Evolutionary conservation across 2,329 filamentous ascomycete species (phyloP), one percentile per base, ranked within the genome.

Genomic region (Paramyrothecium roridum): DNA sequence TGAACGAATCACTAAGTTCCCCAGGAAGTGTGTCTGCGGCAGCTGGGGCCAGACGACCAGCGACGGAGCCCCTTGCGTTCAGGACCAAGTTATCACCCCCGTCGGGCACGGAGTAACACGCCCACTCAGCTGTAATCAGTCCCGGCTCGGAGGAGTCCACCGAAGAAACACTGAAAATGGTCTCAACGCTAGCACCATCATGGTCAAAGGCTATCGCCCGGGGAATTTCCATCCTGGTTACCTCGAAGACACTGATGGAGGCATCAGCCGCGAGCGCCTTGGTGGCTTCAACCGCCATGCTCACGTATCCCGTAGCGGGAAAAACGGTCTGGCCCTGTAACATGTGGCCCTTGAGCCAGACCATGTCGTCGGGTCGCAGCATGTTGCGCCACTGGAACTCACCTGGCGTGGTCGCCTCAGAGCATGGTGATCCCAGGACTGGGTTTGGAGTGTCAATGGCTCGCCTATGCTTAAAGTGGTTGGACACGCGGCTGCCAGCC

Each of bases 331-430:
- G 59, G 0, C 65, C 63, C 17, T 72, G 65, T 16, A 67, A 20
- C 7, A 57, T 52, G 34, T 80, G 76, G 6, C 75, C 69, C 1
- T 58, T 43, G 2, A 80, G 58, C 78, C 77, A 80, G 0, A 64
- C 58, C 1, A 70, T 54, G 23, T 71, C 65, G 1, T 54, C 48
- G 1, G 58, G 52, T 3, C 56, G 56, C 13, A 70, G 57, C 8
- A 63, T 34, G 48, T 68, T 66, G 3, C 56, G 40, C 66, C 66
- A 70, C 11, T 59, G 57, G 11, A 61, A 37, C 26, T 63, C 56
- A 8, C 20, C 46, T 6, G 16, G 16, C 17, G 46, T 20, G 16
- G 4, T 20, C 8, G 19, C 20, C 46, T 21, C 46, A 48, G 20
- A 16, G 20, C 46, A 43, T 17, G 13, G 37, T 6, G 13, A 19